Evolutionary conservation across 768 basidiomycete genomes (phyloP).

Genomic region (Boletus vinaceobasis): DNA sequence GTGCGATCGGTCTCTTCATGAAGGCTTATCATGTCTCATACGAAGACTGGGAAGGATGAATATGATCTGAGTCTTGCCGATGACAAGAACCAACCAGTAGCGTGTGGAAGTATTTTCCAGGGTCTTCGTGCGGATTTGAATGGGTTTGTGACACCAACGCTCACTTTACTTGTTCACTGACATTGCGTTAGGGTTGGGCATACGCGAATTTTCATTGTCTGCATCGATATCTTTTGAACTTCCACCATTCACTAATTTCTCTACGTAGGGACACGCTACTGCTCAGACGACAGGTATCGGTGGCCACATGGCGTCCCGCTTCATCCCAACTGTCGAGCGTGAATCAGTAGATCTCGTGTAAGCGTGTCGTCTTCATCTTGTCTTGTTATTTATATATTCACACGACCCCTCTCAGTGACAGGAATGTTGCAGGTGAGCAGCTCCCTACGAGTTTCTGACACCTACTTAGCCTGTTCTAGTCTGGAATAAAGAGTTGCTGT

Average conservation of each 20-base stretch:
- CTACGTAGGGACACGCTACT: slow-evolving; percentile 10
- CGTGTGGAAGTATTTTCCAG: slow-evolving; percentile 79
- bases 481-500: slow-evolving; percentile 76
- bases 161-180: not conserved
- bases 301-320: slow-evolving; percentile 16
- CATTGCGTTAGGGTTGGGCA: slow-evolving; percentile 5
- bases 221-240: not conserved
- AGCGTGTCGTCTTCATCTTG: not conserved
- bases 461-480: slow-evolving; percentile 36
- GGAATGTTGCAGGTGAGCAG: slow-evolving; percentile 4
- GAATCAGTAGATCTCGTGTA: slow-evolving; percentile 15
- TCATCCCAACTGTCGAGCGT: slow-evolving; percentile 18
- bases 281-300: slow-evolving; percentile 14
- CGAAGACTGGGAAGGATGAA: slow-evolving; percentile 76
- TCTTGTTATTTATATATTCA: not conserved
- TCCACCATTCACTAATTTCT: not conserved
- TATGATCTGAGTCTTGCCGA: slow-evolving; percentile 72
- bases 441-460: not conserved
- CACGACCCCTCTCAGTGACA: slow-evolving; percentile 1
- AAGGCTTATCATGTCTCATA: slow-evolving; percentile 1
- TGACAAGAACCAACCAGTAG: slow-evolving; percentile 53
- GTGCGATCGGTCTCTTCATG: not conserved
- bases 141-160: slow-evolving; percentile 45
- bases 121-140: slow-evolving; percentile 85
- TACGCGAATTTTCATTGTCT: slow-evolving; percentile 13